Evolutionary conservation across 2,329 filamentous ascomycete species (phyloP), one percentile per base, ranked within the genome.

Genomic region (Anthostomella pinea): DNA sequence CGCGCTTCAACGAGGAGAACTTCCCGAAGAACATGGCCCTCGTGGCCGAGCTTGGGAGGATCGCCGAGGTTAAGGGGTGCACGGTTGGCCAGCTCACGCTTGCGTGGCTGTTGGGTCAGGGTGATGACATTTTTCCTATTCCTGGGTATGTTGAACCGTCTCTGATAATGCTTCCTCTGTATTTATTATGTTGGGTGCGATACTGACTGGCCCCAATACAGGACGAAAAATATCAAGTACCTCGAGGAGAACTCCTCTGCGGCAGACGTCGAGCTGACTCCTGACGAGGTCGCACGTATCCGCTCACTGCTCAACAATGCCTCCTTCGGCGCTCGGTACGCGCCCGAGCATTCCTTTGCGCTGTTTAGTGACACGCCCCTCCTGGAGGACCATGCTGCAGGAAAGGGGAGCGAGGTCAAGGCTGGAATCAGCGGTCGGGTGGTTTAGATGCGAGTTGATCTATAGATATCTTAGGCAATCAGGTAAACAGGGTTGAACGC

Each of bases 1-100:
- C 70, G 5, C 61, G 69, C 8, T 51, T 51, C 38, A 45, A 41
- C 19, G 26, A 34, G 9, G 49, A 67, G 29, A 68, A 67, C 37
- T 73, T 76, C 46, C 57, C 17, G n/a, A 64, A 65, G 50, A 76
- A 75, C 44, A 34, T 75, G 17, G 49, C 64, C 34, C 53, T 76
- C 9, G 69, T 74, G 2, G 43, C 60, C 5, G 56, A 65, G 37
- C 35, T 77, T 4, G 55, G 66, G 45, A 52, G 55, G 11, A 40
- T 75, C 8, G 70, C 72, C 1, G 39, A 56, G 39, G 56, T 53
- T 44, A 74, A 74, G 53, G 58, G 60, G 2, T 60, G 56, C 23
- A 71, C 68, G 1, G 45, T 65, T 3, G 63, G 60, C 3, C 72
- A 76, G 54, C 52, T 76, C 19, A 70, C 69, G 8, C 44, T 78